These are phyloP conservation scores for Colletotrichum lini DNA, from an alignment of 2,329 filamentous ascomycete genomes.

Conservation along the genomic window DNA sequence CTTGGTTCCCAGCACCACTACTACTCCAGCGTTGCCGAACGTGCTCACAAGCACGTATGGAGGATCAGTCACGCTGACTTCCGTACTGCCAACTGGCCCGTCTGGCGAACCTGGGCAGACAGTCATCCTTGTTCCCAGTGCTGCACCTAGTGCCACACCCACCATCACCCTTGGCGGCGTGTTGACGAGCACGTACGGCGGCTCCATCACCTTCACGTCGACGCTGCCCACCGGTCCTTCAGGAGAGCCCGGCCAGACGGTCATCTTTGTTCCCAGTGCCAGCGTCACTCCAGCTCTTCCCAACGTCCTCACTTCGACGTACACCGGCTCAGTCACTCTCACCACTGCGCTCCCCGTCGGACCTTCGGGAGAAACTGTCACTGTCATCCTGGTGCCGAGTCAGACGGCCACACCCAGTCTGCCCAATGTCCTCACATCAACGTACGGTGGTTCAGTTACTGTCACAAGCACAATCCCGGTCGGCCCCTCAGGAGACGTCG, in stretches of 20 bases:
- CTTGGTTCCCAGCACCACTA: not conserved
- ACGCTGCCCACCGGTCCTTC: not conserved
- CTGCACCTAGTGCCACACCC: no score
- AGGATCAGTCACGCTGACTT: slow-evolving; percentile 10
- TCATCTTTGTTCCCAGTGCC: slow-evolving; percentile 16
- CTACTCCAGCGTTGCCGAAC: not conserved
- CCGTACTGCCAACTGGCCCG: slow-evolving; percentile 12
- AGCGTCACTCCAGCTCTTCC: not conserved
- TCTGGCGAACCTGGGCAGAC: slow-evolving; percentile 6
- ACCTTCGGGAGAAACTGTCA: not conserved
- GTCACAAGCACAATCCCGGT: not conserved
- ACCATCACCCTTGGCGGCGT: no score
- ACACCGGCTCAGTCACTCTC: not conserved
- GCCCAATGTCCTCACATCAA: not conserved
- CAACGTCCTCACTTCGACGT: not conserved
- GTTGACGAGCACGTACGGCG: not conserved
- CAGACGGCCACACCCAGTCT: not conserved
- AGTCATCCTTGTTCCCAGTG: slow-evolving; percentile 19
- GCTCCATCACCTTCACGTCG: slow-evolving; percentile 11
- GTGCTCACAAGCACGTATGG: not conserved
- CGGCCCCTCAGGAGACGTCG: not conserved
- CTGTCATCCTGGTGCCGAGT: not conserved
- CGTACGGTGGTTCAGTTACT: not conserved
- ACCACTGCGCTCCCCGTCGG: not conserved
- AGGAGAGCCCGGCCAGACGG: slow-evolving; percentile 7